These are phyloP conservation scores for Hydnum rufescens DNA, from an alignment of 768 basidiomycete species.

Conservation along the genomic window DNA sequence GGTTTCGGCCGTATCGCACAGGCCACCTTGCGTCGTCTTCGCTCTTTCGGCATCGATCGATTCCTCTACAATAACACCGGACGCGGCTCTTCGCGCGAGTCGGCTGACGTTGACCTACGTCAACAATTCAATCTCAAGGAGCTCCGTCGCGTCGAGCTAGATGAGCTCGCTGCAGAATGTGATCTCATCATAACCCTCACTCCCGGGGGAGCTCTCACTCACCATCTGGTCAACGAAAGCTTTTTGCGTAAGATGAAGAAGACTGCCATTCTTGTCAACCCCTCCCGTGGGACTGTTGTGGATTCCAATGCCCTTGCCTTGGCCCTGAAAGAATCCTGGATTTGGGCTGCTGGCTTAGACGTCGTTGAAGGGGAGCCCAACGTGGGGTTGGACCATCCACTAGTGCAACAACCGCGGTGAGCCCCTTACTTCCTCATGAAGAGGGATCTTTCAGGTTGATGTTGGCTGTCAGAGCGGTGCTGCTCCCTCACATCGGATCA, in stretches of 20 bases:
- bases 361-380: constrained; percentile 87
- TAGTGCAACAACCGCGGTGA: constrained; percentile 60
- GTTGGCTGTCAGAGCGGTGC: constrained; percentile 34
- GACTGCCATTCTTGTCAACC: constrained; percentile 66
- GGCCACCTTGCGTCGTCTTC: constrained; percentile 54
- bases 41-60: constrained; percentile 63
- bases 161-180: constrained; percentile 51
- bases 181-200: constrained; percentile 70
- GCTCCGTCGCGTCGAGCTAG: constrained; percentile 39
- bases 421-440: constrained; percentile 11
- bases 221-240: constrained; percentile 46
- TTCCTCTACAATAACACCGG: constrained; percentile 39
- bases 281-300: constrained; percentile 67
- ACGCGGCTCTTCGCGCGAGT: constrained; percentile 18
- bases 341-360: constrained; percentile 86
- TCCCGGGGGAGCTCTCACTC: constrained; percentile 25
- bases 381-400: constrained; percentile 48
- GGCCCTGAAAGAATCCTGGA: constrained; percentile 56
- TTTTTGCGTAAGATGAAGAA: constrained; percentile 76
- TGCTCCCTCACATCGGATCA: constrained; percentile 82
- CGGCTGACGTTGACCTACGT: not conserved
- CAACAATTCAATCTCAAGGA: constrained; percentile 15
- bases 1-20: constrained; percentile 93
- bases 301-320: constrained; percentile 76
- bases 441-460: not conserved